Base-by-base conservation (phyloP, 2,329 filamentous ascomycete species). In the Penicillium brevicompactum region DNA sequence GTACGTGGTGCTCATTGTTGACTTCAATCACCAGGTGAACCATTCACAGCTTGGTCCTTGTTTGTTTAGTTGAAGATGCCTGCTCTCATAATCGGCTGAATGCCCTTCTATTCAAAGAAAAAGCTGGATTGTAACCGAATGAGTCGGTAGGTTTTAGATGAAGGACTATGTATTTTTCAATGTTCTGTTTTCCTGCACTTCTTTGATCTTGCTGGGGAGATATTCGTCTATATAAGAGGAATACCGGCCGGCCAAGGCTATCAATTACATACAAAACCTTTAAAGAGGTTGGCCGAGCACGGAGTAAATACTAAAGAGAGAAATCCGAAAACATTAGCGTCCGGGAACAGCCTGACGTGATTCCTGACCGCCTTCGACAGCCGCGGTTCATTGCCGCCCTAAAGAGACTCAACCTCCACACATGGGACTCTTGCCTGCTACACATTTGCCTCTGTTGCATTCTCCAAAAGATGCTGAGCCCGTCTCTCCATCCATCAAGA, bases 361-460 rank as follows among this genome's bases (percentile, higher is more conserved):
- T 51, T 37, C 14, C n/a, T 46, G 52, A 51, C 47, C 42, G 38
- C 34, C 42, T 34, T 55, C 34, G 41, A 51, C 47, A 46, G 63
- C 66, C 66, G 65, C 58, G 59, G 61, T 59, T 59, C 47, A 18
- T 46, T 61, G 58, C 66, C 61, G 61, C 21, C 40, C 30, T 41
- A n/a, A 43, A 52, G 43, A 34, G 21, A 67, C 43, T 22, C 37
- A n/a, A 53, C 41, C 45, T 45, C 34, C 53, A 46, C 46, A 47
- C 27, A 41, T 49, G 45, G 18, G 32, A 24, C 45, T 51, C 27
- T 40, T 47, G 41, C 44, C 45, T 45, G 48, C n/a, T n/a, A n/a
- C 34, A 37, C 34, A 37, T 13, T 46, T 32, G 31, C 3, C 32
- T 55, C 27, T 41, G 21, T 30, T 13, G 5, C 14, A 21, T 41